Base-by-base conservation (phyloP, 2,329 filamentous ascomycete species). In the Stachybotrys chartarum region DNA sequence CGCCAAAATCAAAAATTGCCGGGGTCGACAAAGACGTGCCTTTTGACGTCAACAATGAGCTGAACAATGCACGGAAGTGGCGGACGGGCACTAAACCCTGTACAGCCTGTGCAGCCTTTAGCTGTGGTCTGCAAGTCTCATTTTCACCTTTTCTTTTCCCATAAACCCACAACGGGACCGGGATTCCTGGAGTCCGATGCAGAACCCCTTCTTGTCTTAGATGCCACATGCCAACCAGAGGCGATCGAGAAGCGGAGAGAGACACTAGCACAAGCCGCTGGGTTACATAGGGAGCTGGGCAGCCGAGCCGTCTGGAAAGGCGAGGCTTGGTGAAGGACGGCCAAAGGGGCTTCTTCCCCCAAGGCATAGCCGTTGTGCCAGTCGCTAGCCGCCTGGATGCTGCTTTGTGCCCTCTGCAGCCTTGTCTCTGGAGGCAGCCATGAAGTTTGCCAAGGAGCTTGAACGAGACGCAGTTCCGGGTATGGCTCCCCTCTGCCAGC, bases 391-490 rank as follows among this genome's bases (percentile, higher is more conserved):
- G 14, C 35, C 35, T 42, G 35, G 35, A 42, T 42, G 14, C 14
- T 42, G 35, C 35, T 42, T 42, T 14, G 14, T 42, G 35, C 35
- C 35, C 8, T 10, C 8, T 14, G 14, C 14, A 42, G 14, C 35
- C 35, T 14, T 3, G 10, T 42, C 35, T 14, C 35, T 14, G 8
- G 35, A 42, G 35, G 35, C 35, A 42, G 54, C 68, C 73, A 85
- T 85, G 82, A 86, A 85, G 71, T 86, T 86, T 63, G 83, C 81
- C 55, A 88, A 87, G 69, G 90, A 96, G 75, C 80, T 96, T 59
- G 90, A 96, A 68, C 83, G 88, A 67, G 89, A 95, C 65, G 82
- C 91, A 54, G 91, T 97, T 60, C 92, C 92, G 68, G 92, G 83
- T 85, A 70, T 68, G 73, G 61, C 47, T 47, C 45, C 45, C 45